A percentile compares a stretch with the other conserved stretches of the same genome.
Evolutionary conservation across 768 basidiomycete genomes (phyloP).

Genomic region (Russula olivacea): DNA sequence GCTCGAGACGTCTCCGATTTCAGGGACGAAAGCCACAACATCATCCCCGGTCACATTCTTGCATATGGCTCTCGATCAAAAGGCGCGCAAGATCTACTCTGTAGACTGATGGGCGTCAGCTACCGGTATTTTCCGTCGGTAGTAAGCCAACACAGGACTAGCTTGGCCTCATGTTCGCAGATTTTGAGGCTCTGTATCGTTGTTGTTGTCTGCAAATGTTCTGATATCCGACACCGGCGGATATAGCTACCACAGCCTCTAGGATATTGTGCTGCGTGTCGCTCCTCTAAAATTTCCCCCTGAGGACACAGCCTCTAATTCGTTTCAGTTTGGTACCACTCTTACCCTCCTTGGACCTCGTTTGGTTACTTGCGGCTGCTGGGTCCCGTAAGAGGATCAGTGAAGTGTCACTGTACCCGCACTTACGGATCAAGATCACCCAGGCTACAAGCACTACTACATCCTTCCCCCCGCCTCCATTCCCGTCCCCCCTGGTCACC

Average conservation of each 20-base stretch:
- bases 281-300: neutral
- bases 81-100: neutral
- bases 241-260: neutral
- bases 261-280: neutral
- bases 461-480: neutral
- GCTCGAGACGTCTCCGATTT: neutral
- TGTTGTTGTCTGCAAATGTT: neutral
- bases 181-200: neutral
- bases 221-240: neutral
- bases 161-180: neutral
- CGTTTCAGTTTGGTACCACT: neutral
- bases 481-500: too few species aligned
- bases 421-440: neutral
- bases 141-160: neutral
- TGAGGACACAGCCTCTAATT: neutral
- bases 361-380: neutral
- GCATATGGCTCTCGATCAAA: neutral
- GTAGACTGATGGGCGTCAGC: neutral
- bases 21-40: neutral
- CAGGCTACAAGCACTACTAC: neutral
- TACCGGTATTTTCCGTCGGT: neutral
- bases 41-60: neutral
- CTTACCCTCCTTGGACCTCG: neutral
- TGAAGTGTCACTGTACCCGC: neutral
- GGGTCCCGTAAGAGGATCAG: neutral